phyloP scores from a whole-genome alignment of 495 filamentous ascomycete genomes.

The Cryomyces minteri region DNA sequence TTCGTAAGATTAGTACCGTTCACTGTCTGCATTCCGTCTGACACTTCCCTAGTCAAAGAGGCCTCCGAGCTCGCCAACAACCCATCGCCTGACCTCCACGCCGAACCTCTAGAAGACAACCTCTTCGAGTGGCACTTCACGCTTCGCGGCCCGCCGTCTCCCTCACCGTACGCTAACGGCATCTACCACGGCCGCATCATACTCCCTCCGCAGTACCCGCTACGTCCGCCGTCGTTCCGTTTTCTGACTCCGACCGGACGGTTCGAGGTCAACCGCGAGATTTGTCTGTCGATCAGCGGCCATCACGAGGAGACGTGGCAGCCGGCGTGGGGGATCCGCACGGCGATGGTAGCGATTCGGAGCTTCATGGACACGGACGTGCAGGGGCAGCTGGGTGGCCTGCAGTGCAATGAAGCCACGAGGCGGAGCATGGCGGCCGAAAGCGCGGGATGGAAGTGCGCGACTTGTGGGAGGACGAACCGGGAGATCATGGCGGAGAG shows the following conservation, averaged over 20 bases:
- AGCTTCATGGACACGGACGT: constrained; percentile 60
- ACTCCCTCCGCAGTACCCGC: constrained; percentile 72
- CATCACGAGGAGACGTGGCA: constrained; percentile 98
- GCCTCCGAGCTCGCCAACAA: constrained; percentile 60
- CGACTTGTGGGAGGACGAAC: constrained; percentile 46
- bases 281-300: constrained; percentile 80
- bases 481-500: constrained; percentile 44
- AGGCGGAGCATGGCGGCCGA: constrained; percentile 45
- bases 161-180: constrained; percentile 57
- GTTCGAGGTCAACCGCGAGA: constrained; percentile 94
- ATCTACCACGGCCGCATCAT: constrained; percentile 94
- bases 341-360: constrained; percentile 50
- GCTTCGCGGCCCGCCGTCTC: constrained; percentile 67
- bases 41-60: constrained; percentile 48
- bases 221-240: constrained; percentile 80
- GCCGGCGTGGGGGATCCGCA: constrained; percentile 88
- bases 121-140: constrained; percentile 99
- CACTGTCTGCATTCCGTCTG: constrained; percentile 2
- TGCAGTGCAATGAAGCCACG: constrained; percentile 49
- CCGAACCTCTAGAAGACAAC: constrained; percentile 63
- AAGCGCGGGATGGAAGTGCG: constrained; percentile 43
- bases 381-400: constrained; percentile 68
- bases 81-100: constrained; percentile 67
- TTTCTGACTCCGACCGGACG: constrained; percentile 83
- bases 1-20: constrained; percentile 29